Percentiles rank a stretch among this genome's conserved stretches.
These are phyloP conservation scores for Przewalskia tangutica DNA, from an alignment of 257 asterid species.

Conservation along the genomic window DNA sequence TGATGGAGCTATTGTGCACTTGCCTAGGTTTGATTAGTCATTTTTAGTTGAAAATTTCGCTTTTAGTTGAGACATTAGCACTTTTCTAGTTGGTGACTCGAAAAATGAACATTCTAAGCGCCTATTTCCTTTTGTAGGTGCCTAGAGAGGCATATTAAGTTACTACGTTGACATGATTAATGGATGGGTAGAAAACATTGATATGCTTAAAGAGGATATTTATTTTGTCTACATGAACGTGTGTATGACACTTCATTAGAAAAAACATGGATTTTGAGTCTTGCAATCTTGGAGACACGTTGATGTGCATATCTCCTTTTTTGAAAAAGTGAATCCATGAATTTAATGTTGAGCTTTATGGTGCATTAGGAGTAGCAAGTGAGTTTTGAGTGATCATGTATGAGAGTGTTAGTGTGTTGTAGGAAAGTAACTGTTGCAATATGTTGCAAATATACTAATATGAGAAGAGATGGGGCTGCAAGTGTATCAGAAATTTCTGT, in stretches of 20 bases:
- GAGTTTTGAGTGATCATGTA: not conserved
- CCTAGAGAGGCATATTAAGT: not conserved
- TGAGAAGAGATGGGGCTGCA: not conserved
- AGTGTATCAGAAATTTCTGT: not conserved
- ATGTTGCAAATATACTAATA: not conserved
- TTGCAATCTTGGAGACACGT: not conserved
- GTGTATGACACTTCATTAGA: not conserved
- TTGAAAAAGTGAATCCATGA: too few species aligned
- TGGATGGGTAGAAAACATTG: not conserved
- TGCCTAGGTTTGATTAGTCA: not conserved
- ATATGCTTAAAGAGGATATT: not conserved
- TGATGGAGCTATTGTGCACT: not conserved
- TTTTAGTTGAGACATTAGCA: not conserved
- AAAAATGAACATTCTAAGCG: not conserved
- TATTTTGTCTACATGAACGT: not conserved
- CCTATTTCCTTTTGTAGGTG: not conserved
- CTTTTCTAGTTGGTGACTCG: not conserved
- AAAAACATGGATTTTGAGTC: not conserved
- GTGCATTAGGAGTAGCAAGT: not conserved
- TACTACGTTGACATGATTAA: not conserved
- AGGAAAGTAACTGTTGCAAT: not conserved
- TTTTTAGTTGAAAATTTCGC: not conserved
- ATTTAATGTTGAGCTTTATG: not conserved
- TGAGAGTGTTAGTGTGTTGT: not conserved
- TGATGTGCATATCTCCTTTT: too few species aligned